Percentiles rank a stretch among this genome's conserved stretches.
These are phyloP conservation scores for Saccharomycopsis javanensis DNA, from an alignment of 805 yeast genomes.

Conservation along the genomic window DNA sequence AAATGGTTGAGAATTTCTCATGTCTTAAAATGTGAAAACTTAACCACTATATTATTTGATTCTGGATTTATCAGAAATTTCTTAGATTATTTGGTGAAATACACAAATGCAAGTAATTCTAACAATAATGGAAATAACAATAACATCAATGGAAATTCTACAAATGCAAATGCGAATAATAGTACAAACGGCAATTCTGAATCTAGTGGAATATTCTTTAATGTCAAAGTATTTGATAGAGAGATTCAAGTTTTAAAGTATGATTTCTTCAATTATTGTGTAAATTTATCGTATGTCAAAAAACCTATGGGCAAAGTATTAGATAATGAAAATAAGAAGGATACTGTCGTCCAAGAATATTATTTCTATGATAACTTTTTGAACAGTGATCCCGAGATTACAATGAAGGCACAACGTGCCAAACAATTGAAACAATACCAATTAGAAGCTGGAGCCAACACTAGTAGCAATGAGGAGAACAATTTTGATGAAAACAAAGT, in stretches of 20 bases:
- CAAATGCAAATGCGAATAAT: background rate
- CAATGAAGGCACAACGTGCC: slow-evolving; percentile 7
- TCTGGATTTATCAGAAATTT: slow-evolving; percentile 37
- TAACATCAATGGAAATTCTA: background rate
- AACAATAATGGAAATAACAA: background rate
- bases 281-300: background rate
- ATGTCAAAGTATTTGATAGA: background rate
- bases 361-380: slow-evolving; percentile 18
- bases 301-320: background rate
- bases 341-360: background rate
- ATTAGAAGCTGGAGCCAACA: slow-evolving; percentile 2
- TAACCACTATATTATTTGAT: slow-evolving; percentile 66
- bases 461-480: background rate
- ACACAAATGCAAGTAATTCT: slow-evolving; percentile 26
- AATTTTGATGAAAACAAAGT: background rate
- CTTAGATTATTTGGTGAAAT: slow-evolving; percentile 20
- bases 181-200: background rate
- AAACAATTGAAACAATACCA: slow-evolving; percentile 10
- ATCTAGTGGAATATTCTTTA: background rate
- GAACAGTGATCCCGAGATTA: slow-evolving; percentile 9
- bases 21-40: slow-evolving; percentile 66
- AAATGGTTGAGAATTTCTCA: slow-evolving; percentile 79
- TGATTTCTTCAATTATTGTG: background rate
- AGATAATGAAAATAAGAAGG: background rate
- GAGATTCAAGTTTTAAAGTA: background rate